Evolutionary conservation across 2,329 filamentous ascomycete genomes (phyloP).

Genomic region (Exophiala alcalophila): DNA sequence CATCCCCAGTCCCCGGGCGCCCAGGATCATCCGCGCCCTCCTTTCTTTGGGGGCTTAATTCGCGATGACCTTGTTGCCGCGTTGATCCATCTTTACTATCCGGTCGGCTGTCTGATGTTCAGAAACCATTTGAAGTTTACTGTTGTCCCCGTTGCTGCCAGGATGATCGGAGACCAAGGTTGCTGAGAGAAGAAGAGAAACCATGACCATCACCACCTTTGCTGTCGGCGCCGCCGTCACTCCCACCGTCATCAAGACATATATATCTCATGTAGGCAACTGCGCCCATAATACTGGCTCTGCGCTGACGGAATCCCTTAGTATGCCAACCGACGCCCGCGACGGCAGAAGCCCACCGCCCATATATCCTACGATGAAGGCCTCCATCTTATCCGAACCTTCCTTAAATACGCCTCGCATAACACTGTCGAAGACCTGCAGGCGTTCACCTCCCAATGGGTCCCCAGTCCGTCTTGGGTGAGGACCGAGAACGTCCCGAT

Average conservation of each 20-base stretch:
- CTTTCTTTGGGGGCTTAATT: too few relatives aligned
- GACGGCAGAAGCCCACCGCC: slow-evolving; percentile 76
- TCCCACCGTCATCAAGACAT: slow-evolving; percentile 81
- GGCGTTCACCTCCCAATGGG: slow-evolving; percentile 85
- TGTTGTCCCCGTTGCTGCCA: too few relatives aligned
- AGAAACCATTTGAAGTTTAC: too few relatives aligned
- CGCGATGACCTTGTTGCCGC: too few relatives aligned
- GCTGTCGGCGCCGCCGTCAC: slow-evolving; percentile 80
- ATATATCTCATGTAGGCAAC: slow-evolving; percentile 73
- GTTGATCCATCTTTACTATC: too few relatives aligned
- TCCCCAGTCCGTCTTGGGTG: slow-evolving; percentile 85
- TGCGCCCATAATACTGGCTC: background rate
- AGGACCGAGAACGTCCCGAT: slow-evolving; percentile 70
- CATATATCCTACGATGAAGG: slow-evolving; percentile 95
- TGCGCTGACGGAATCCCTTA: slow-evolving; percentile 38
- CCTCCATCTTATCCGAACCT: slow-evolving; percentile 78
- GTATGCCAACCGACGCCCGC: slow-evolving; percentile 77
- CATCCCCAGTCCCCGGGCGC: too few relatives aligned
- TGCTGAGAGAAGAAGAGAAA: too few relatives aligned
- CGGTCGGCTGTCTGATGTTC: too few relatives aligned
- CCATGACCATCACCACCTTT: slow-evolving; percentile 71
- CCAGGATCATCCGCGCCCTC: too few relatives aligned
- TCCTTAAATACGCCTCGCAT: slow-evolving; percentile 78
- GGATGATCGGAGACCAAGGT: too few relatives aligned
- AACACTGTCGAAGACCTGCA: slow-evolving; percentile 93